Percentiles rank a stretch among this genome's conserved stretches.
phyloP scores from a whole-genome alignment of 176 grass and related monocot genomes.

The Aegilops longissima region DNA sequence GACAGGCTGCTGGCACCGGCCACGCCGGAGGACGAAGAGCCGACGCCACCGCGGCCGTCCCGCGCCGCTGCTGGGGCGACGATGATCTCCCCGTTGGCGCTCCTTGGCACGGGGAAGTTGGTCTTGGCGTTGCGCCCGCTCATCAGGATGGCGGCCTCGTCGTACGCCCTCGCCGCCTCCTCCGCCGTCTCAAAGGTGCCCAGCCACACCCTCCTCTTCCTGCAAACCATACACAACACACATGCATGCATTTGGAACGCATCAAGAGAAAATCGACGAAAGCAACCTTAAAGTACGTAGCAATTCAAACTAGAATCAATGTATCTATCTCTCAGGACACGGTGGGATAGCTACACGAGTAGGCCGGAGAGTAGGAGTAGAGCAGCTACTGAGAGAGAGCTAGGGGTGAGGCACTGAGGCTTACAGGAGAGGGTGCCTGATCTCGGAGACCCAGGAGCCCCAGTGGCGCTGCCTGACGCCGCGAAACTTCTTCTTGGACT shows the following conservation, averaged over 20 bases:
- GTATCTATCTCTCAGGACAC: slow-evolving; percentile 25
- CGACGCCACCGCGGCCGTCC: neutral
- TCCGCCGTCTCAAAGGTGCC: slow-evolving; percentile 99
- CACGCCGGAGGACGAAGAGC: neutral
- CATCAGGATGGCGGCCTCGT: slow-evolving; percentile 97
- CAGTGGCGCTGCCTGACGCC: slow-evolving; percentile 99
- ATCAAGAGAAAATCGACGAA: slow-evolving; percentile 5
- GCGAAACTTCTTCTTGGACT: slow-evolving; percentile 96
- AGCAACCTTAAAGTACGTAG: neutral
- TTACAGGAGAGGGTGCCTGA: slow-evolving; percentile 98
- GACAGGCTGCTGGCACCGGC: slow-evolving; percentile 46
- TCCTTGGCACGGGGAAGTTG: slow-evolving; percentile 81
- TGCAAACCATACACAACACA: slow-evolving; percentile 28
- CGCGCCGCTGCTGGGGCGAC: neutral
- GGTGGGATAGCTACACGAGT: neutral
- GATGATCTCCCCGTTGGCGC: slow-evolving; percentile 41
- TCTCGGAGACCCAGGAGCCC: slow-evolving; percentile 99
- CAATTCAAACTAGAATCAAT: neutral
- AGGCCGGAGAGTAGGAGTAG: neutral
- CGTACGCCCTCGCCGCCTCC: slow-evolving; percentile 94
- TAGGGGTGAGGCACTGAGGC: neutral
- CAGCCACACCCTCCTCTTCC: slow-evolving; percentile 98
- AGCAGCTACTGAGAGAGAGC: neutral
- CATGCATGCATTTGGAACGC: slow-evolving; percentile 16
- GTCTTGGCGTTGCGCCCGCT: slow-evolving; percentile 99